phyloP scores from a whole-genome alignment of 176 grass and related monocot genomes.

The Oropetium thomaeum region DNA sequence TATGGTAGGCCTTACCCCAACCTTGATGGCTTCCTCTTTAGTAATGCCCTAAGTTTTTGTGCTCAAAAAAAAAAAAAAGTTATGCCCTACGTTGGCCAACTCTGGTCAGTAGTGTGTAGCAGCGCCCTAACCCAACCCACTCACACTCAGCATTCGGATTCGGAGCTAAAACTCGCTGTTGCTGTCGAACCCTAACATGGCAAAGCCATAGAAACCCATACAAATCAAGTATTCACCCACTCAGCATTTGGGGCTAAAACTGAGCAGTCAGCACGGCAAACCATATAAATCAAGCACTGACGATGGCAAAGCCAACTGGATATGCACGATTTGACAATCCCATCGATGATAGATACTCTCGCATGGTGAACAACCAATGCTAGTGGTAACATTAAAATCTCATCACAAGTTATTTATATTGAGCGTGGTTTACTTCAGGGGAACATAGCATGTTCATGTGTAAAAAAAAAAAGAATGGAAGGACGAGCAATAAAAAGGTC shows the following conservation, averaged over 20 bases:
- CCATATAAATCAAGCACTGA: not conserved
- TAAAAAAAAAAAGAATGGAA: not conserved
- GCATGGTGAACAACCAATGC: not conserved
- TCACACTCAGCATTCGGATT: no score
- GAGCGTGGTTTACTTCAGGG: not conserved
- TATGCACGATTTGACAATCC: not conserved
- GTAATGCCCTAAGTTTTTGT: no score
- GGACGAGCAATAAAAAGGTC: not conserved
- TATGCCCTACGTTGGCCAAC: no score
- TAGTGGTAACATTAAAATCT: not conserved
- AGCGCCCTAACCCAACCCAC: no score
- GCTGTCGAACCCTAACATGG: no score
- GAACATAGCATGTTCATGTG: not conserved
- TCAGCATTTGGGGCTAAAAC: no score
- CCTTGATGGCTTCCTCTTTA: no score
- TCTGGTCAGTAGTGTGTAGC: no score
- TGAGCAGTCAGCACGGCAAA: not conserved
- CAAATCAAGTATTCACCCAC: no score
- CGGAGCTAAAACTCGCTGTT: no score
- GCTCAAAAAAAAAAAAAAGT: no score
- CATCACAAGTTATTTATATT: not conserved
- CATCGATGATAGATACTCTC: not conserved
- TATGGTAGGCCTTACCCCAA: no score
- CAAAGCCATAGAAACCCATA: not conserved
- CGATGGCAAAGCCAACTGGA: not conserved